These are phyloP conservation scores for Vairimorpha apis DNA, from an alignment of 371 early-diverging fungal species.

Conservation along the genomic window DNA sequence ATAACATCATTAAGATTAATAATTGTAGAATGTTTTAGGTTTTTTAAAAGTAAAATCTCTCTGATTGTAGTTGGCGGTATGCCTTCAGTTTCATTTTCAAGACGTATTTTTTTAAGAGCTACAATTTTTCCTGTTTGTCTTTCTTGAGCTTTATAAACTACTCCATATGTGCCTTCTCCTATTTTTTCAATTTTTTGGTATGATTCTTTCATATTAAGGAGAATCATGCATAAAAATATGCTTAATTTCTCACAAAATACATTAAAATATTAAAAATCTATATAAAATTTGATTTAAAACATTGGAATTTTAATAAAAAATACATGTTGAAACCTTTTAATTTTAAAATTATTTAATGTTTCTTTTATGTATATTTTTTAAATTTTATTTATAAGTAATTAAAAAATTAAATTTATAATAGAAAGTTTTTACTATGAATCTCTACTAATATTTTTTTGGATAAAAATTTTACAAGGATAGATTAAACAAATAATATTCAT, in stretches of 20 bases:
- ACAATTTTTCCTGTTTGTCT: slow-evolving; percentile 77
- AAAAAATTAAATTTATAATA: no score
- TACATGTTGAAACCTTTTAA: no score
- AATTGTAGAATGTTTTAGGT: slow-evolving; percentile 78
- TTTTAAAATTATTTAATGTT: no score
- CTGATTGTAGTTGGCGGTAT: slow-evolving; percentile 88
- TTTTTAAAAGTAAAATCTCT: slow-evolving; percentile 86
- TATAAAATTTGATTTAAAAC: no score
- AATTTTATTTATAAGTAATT: no score
- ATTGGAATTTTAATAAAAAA: no score
- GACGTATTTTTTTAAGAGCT: slow-evolving; percentile 87
- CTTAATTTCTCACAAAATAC: neutral
- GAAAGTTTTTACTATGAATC: no score
- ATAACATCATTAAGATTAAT: slow-evolving; percentile 85
- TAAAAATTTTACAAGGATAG: no score
- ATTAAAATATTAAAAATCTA: no score
- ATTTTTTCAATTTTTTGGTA: slow-evolving; percentile 79
- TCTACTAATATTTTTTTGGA: no score
- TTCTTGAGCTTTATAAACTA: slow-evolving; percentile 90
- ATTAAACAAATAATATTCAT: no score
- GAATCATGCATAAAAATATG: neutral
- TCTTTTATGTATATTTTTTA: no score
- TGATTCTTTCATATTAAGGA: slow-evolving; percentile 44
- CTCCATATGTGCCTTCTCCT: slow-evolving; percentile 98
- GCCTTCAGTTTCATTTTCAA: slow-evolving; percentile 89